phyloP scores from a whole-genome alignment of 169 alveolate genomes.

The Plasmodium cynomolgi region DNA sequence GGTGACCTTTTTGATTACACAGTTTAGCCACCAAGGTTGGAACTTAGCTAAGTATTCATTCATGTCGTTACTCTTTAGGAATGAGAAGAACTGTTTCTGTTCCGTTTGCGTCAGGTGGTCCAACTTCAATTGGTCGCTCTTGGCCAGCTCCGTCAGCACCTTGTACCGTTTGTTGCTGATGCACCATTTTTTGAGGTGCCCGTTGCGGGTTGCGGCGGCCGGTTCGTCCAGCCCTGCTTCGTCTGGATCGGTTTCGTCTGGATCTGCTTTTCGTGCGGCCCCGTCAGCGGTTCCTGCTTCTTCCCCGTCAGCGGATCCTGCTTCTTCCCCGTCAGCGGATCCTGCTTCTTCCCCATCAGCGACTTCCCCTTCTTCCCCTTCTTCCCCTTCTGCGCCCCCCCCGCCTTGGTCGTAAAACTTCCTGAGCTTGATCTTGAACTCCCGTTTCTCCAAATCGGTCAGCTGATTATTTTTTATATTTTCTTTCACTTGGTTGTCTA shows the following conservation, averaged over 20 bases:
- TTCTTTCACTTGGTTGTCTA: constrained; percentile 57
- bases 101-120: constrained; percentile 52
- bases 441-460: constrained; percentile 50
- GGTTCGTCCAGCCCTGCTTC: too few species aligned
- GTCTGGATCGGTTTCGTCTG: not conserved
- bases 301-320: not conserved
- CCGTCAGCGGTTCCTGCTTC: not conserved
- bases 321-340: not conserved
- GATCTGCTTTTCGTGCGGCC: not conserved
- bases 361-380: not conserved
- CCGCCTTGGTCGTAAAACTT: constrained; percentile 26
- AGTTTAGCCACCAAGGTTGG: constrained; percentile 69
- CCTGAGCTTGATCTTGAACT: constrained; percentile 50
- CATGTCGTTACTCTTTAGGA: constrained; percentile 68
- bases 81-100: constrained; percentile 68
- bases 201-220: not conserved
- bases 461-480: constrained; percentile 37
- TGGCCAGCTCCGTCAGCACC: constrained; percentile 55
- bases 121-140: constrained; percentile 27
- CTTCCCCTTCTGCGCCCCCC: not conserved
- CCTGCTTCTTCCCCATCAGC: not conserved
- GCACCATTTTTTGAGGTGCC: constrained; percentile 31
- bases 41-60: constrained; percentile 10
- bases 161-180: constrained; percentile 68
- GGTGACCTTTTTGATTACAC: constrained; percentile 56